phyloP scores from a whole-genome alignment of 441 rosid species.

The California macrophylla region DNA sequence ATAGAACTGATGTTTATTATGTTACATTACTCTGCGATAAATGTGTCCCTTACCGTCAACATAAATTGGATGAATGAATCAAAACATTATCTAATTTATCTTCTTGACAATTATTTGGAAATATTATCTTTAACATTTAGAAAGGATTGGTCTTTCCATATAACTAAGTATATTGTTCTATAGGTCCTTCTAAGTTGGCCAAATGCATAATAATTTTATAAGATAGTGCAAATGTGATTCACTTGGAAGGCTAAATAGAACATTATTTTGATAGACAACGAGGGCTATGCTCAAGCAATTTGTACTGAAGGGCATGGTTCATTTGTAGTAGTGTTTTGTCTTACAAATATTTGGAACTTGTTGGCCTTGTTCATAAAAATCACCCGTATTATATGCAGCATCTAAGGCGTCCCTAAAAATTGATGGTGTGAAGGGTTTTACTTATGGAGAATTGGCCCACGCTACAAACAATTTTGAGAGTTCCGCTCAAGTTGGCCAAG shows the following conservation, averaged over 20 bases:
- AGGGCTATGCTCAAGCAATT: not conserved
- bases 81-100: not conserved
- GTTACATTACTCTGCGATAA: not conserved
- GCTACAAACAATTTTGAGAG: constrained; percentile 64
- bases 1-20: not conserved
- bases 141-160: not conserved
- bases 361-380: constrained; percentile 15
- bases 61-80: not conserved
- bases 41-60: not conserved
- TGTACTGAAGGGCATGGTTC: not conserved
- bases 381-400: constrained; percentile 31
- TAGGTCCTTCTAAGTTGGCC: not conserved
- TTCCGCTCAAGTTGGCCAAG: constrained; percentile 77
- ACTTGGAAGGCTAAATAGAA: not conserved
- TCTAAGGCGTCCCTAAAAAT: constrained; percentile 56
- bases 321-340: not conserved
- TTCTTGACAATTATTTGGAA: not conserved
- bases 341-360: not conserved
- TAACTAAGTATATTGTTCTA: too few relatives aligned
- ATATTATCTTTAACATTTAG: not conserved
- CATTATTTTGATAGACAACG: not conserved
- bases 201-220: not conserved
- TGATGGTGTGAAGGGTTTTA: constrained; percentile 78
- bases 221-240: not conserved
- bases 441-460: constrained; percentile 56